Evolutionary conservation across 2,329 filamentous ascomycete genomes (phyloP).

Genomic region (Cercospora zeina): DNA sequence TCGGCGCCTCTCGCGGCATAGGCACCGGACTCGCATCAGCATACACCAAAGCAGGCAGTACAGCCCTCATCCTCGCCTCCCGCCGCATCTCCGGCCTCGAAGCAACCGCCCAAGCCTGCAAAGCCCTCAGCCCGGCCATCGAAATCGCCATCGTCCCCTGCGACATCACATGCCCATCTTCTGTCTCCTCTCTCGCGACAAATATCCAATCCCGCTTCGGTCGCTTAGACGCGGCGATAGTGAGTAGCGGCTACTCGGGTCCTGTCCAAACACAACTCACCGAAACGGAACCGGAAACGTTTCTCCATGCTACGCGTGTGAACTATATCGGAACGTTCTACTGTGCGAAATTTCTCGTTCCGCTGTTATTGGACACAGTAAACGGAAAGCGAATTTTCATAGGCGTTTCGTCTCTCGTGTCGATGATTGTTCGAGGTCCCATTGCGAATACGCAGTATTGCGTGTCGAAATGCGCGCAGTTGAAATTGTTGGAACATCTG

Average conservation of each 20-base stretch:
- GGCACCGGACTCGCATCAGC: slow-evolving; percentile 40
- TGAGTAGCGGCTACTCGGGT: slow-evolving; percentile 35
- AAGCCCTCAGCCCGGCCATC: slow-evolving; percentile 31
- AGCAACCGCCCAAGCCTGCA: slow-evolving; percentile 33
- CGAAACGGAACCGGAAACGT: slow-evolving; percentile 30
- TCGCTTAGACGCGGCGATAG: slow-evolving; percentile 32
- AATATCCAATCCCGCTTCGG: slow-evolving; percentile 25
- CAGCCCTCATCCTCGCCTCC: slow-evolving; percentile 41
- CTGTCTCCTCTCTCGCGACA: slow-evolving; percentile 29
- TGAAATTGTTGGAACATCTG: slow-evolving; percentile 44
- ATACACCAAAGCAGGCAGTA: slow-evolving; percentile 41
- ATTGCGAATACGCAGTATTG: slow-evolving; percentile 46
- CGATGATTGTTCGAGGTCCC: slow-evolving; percentile 41
- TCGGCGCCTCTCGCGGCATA: slow-evolving; percentile 44
- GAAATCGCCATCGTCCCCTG: slow-evolving; percentile 36
- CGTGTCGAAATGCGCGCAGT: slow-evolving; percentile 43
- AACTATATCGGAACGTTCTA: slow-evolving; percentile 38
- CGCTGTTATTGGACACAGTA: slow-evolving; percentile 24
- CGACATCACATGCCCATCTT: slow-evolving; percentile 30
- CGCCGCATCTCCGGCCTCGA: slow-evolving; percentile 37
- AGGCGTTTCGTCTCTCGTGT: slow-evolving; percentile 39
- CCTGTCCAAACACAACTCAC: slow-evolving; percentile 28
- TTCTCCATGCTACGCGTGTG: slow-evolving; percentile 31
- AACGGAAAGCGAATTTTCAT: slow-evolving; percentile 39
- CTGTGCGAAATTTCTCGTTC: slow-evolving; percentile 37